Evolutionary conservation across 495 filamentous ascomycete genomes (phyloP).

Genomic region (Neurospora tetraspora): DNA sequence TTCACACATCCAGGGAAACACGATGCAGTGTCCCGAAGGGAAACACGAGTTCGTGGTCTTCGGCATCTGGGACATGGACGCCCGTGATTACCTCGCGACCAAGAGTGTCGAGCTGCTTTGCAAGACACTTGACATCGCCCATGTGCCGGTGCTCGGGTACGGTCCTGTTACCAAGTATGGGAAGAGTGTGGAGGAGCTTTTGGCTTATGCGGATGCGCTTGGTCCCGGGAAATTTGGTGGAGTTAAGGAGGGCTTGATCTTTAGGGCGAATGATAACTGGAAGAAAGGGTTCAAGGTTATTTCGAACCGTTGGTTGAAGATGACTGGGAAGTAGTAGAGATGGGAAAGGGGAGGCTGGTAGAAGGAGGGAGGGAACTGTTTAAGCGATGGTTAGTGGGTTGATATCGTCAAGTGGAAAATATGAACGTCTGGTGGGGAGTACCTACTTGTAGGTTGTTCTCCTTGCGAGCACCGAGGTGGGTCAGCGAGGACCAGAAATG

Average conservation of each 20-base stretch:
- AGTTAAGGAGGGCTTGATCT: constrained; percentile 11
- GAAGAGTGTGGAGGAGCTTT: constrained; percentile 2
- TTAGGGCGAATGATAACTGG: constrained; percentile 4
- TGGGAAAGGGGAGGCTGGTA: not conserved
- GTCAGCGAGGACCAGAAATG: no score
- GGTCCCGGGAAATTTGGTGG: constrained; percentile 2
- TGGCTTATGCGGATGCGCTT: constrained; percentile 8
- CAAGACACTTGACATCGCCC: constrained; percentile 1
- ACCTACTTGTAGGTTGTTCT: not conserved
- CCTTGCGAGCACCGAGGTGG: not conserved
- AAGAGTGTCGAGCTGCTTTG: constrained; percentile 4
- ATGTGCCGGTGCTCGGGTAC: constrained; percentile 9
- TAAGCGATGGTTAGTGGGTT: not conserved
- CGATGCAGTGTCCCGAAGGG: constrained; percentile 9
- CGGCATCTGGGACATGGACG: constrained; percentile 14
- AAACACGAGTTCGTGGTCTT: constrained; percentile 15
- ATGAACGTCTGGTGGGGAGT: not conserved
- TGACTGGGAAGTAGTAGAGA: constrained; percentile 5
- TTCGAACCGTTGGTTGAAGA: constrained; percentile 14
- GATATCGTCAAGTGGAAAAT: not conserved
- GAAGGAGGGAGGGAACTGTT: not conserved
- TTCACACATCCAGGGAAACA: constrained; percentile 8
- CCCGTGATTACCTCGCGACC: not conserved
- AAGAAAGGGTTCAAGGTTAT: constrained; percentile 14
- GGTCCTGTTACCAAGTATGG: not conserved